Base-by-base conservation (phyloP, 164 flowering plant genomes). In the Litsea cubeba region DNA sequence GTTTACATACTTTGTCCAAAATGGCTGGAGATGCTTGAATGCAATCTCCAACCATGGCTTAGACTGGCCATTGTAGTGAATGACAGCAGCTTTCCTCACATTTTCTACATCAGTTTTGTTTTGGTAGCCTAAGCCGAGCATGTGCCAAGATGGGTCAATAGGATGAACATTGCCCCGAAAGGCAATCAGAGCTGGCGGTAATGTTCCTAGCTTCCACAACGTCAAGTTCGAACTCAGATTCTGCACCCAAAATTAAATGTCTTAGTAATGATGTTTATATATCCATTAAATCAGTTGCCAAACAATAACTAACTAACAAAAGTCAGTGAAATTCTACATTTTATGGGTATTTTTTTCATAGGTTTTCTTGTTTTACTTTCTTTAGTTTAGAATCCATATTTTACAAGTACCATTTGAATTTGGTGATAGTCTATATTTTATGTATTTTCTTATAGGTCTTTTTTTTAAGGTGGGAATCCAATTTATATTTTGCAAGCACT, bases 111-210 rank as follows among this genome's bases (percentile, higher is more conserved):
- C 83, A 62, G 97, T 94, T 46, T 90, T 89, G 69, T 84, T 88
- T 81, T 96, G 99, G 76, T 96, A 96, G 26, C 99, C 99, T 83
- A 96, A 83, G 20, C 99, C 98, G 35, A 95, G 95, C 91, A 95
- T 76, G 82, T 95, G 99, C 99, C 99, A 95, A 1, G 91, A 88
- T 12, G 99, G 88, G 65, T 95, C 99, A n/a, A 95, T 93, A 18
- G 97, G 87, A 40, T 90, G 97, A 71, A 96, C 90, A 75, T 92
- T 86, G 54, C 94, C 97, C 78, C 70, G 87, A 75, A 96, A 96
- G 63, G 99, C 97, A 71, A 96, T 91, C 74, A 96, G 82, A 74
- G 98, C 97, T 26, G 99, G 99, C 11, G 98, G 99, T 32, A 96
- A 77, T 26, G 98, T 94, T 72, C 99, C 98, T 54, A 96, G 93